Evolutionary conservation across 176 grass and related monocot species (phyloP).

Genomic region (Cenchrus purpureus): DNA sequence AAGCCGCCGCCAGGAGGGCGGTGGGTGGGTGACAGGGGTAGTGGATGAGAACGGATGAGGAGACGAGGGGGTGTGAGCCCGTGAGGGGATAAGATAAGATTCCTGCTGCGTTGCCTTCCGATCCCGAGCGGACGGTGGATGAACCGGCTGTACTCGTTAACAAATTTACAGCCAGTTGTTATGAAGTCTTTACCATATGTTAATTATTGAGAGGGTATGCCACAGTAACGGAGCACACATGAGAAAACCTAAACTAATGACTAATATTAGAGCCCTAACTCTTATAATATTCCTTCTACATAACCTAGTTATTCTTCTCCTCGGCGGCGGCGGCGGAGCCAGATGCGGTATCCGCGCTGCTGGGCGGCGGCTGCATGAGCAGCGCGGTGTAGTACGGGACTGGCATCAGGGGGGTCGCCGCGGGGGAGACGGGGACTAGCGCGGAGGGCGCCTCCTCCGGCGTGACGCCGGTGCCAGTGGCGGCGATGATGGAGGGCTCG

Average conservation of each 20-base stretch:
- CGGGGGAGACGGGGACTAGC: conserved; percentile 38
- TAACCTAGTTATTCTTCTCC: conserved; percentile 36
- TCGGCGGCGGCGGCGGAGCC: background rate
- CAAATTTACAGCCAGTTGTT: too few relatives aligned
- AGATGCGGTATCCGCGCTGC: background rate
- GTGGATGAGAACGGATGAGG: too few relatives aligned
- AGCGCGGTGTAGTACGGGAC: too few relatives aligned
- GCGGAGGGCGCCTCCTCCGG: conserved; percentile 57
- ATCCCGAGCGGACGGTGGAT: too few relatives aligned
- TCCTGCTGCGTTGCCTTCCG: too few relatives aligned
- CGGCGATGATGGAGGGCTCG: conserved; percentile 83
- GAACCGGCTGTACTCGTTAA: too few relatives aligned
- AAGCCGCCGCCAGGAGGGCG: too few relatives aligned
- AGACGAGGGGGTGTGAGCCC: too few relatives aligned
- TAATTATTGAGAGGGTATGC: conserved; percentile 22
- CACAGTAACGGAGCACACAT: conserved; percentile 1
- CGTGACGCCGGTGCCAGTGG: conserved; percentile 75
- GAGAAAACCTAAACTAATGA: background rate
- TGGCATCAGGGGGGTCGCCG: background rate
- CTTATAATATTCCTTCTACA: background rate
- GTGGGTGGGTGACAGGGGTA: too few relatives aligned
- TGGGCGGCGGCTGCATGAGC: background rate
- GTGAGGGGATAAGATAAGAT: too few relatives aligned
- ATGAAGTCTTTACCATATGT: background rate
- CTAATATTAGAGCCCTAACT: conserved; percentile 40